Percentiles rank a stretch among this genome's conserved stretches.
Evolutionary conservation across 176 grass and related monocot species (phyloP).

Genomic region (Poa annua): DNA sequence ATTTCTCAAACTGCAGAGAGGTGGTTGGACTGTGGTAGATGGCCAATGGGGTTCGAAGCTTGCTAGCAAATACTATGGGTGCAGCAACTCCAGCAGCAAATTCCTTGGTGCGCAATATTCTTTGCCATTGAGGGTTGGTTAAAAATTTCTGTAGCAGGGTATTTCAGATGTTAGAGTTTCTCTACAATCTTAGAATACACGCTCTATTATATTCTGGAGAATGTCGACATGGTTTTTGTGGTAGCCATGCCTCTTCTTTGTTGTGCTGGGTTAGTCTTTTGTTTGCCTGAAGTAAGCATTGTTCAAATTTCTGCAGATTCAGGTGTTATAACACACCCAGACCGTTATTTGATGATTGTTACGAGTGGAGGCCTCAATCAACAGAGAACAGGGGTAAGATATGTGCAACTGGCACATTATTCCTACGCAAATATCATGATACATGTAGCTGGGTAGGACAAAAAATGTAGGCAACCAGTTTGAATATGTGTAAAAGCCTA

Average conservation of each 20-base stretch:
- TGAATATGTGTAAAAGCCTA: slow-evolving; percentile 22
- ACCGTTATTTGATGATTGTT: slow-evolving; percentile 90
- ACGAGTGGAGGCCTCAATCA: slow-evolving; percentile 97
- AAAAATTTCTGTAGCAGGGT: slow-evolving; percentile 14
- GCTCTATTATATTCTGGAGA: slow-evolving; percentile 21
- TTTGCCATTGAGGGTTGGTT: slow-evolving; percentile 29
- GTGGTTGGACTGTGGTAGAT: slow-evolving; percentile 38
- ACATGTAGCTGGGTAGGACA: slow-evolving; percentile 12
- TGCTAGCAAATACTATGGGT: slow-evolving; percentile 72
- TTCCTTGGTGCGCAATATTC: slow-evolving; percentile 66
- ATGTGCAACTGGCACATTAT: slow-evolving; percentile 20
- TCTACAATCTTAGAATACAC: neutral
- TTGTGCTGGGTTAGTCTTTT: neutral
- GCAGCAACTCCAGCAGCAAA: slow-evolving; percentile 81
- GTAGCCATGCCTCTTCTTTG: neutral
- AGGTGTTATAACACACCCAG: slow-evolving; percentile 55
- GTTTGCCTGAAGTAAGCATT: slow-evolving; percentile 31
- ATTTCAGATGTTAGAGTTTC: slow-evolving; percentile 20
- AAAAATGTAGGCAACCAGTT: slow-evolving; percentile 11
- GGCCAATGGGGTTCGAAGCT: slow-evolving; percentile 86
- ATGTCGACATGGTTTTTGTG: slow-evolving; percentile 22
- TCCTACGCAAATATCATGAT: neutral
- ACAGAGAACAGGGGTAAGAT: slow-evolving; percentile 94
- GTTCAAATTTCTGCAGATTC: slow-evolving; percentile 67
- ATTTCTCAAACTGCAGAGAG: slow-evolving; percentile 63